A percentile compares a stretch with the other conserved stretches of the same genome.
These are phyloP conservation scores for Boletus sp. DNA, from an alignment of 768 basidiomycete genomes.

Conservation along the genomic window DNA sequence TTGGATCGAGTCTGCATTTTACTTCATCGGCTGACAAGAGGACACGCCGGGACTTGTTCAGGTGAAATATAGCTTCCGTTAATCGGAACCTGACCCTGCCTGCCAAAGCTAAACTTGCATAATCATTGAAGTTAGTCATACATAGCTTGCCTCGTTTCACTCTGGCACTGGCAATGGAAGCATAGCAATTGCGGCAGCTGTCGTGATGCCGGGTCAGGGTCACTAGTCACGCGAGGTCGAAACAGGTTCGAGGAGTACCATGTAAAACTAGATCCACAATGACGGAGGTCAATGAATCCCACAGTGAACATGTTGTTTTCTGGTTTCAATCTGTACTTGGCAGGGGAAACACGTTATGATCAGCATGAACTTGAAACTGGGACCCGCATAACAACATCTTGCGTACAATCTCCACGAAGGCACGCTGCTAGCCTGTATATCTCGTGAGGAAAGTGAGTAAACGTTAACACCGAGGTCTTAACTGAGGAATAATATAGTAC, in stretches of 20 bases:
- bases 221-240: background rate
- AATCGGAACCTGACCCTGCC: conserved; percentile 3
- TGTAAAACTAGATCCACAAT: background rate
- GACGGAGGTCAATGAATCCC: background rate
- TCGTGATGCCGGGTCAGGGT: background rate
- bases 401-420: background rate
- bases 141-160: background rate
- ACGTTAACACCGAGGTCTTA: background rate
- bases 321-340: background rate
- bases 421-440: background rate
- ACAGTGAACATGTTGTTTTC: background rate
- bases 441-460: background rate
- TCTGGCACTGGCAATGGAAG: background rate
- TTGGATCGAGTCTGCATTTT: conserved; percentile 7
- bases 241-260: background rate
- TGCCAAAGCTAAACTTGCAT: background rate
- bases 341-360: background rate
- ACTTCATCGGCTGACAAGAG: conserved; percentile 10
- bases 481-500: background rate
- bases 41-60: conserved; percentile 4
- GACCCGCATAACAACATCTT: background rate
- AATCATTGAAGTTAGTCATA: conserved; percentile 2
- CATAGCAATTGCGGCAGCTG: background rate
- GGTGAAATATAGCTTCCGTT: conserved; percentile 7
- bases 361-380: background rate